Evolutionary conservation across 1,284 basidiomycete genomes (phyloP).

Genomic region (Puccinia hordei): DNA sequence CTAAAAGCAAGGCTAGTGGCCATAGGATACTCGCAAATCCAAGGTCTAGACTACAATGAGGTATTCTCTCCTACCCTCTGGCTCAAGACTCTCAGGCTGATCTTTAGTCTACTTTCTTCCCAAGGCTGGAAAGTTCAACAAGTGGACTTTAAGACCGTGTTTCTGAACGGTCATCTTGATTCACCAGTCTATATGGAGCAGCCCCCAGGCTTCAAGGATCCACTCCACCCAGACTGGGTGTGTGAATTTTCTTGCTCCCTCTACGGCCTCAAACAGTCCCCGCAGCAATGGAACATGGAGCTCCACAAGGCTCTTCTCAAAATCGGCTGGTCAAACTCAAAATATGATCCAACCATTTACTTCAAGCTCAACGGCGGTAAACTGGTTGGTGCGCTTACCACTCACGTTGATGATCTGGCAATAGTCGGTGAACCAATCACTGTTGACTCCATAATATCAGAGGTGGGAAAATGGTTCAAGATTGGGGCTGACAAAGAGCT

Average conservation of each 20-base stretch:
- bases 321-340: not conserved
- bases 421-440: not conserved
- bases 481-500: not conserved
- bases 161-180: too few species aligned
- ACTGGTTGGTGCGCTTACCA: constrained; percentile 3
- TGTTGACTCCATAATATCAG: not conserved
- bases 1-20: not conserved
- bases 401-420: constrained; percentile 7
- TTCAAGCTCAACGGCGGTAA: not conserved
- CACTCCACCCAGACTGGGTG: not conserved
- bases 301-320: not conserved
- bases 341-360: constrained; percentile 12
- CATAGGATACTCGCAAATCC: not conserved
- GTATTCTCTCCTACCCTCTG: not conserved
- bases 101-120: not conserved
- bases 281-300: not conserved
- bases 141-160: not conserved
- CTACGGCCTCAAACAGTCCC: too few species aligned
- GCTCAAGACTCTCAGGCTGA: not conserved
- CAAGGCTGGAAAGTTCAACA: not conserved
- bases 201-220: not conserved
- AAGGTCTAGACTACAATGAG: constrained; percentile 4
- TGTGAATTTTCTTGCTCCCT: not conserved
- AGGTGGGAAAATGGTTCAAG: not conserved
- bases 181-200: too few species aligned